Base-by-base conservation (phyloP, 192 early-diverging fungal genomes). In the Geosiphon pyriformis region DNA sequence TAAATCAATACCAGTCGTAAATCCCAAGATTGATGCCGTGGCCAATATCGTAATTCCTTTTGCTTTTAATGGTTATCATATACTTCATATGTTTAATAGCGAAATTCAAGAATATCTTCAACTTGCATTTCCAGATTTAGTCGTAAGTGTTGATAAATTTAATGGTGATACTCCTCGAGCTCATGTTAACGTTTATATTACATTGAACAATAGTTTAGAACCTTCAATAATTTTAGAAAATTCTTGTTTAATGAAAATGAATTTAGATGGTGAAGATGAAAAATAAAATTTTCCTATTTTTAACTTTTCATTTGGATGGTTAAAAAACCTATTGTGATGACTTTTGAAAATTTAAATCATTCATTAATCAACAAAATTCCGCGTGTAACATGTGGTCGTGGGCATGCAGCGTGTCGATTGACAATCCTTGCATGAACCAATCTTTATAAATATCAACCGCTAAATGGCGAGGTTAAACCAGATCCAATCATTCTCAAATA, bases 131-230 rank as follows among this genome's bases (percentile, higher is more conserved):
- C 52, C 52, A 12, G 20, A 54, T 23, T 20, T 54, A 12, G 52
- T 23, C 6, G 52, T 54, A 7, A 6, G 52, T 8, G 20, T 54
- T 20, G 52, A 54, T 54, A 54, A 54, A 54, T 54, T 54, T 26
- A 23, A 23, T 26, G 26, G 20, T n/a, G 52, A 54, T 26, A 54
- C 52, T 23, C 52, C 52, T 12, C 18, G 52, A 6, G 52, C 52
- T 6, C 26, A 54, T 54, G 52, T 54, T 54, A 54, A 54, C 20
- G 52, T 54, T 20, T 54, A 54, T 54, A 54, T 54, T 7, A 23
- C 18, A 23, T 54, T 26, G 20, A 54, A 54, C 26, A 54, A 54
- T 54, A 26, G 7, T 54, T 20, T 54, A 54, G 52, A 54, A 23
- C 52, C 20, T n/a, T 23, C 18, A 23, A 54, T 23, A 26, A 54